Evolutionary conservation across 805 yeast genomes (phyloP).

Genomic region (Teunomyces gatunensis): DNA sequence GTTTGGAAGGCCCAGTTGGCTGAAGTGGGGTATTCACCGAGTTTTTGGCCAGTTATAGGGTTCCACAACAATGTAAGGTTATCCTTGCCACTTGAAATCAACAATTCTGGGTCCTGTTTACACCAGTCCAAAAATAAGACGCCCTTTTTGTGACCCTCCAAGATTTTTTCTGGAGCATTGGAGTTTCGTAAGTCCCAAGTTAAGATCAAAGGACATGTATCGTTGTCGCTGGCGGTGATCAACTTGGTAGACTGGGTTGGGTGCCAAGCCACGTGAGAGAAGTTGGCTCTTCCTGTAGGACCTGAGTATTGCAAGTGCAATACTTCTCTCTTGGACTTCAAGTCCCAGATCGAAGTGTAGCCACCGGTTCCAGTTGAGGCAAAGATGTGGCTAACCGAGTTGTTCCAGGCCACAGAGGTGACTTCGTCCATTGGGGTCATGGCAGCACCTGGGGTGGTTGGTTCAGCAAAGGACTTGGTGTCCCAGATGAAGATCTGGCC

Average conservation of each 20-base stretch:
- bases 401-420: slow-evolving; percentile 85
- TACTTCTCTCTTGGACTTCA: slow-evolving; percentile 83
- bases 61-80: slow-evolving; percentile 89
- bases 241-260: slow-evolving; percentile 84
- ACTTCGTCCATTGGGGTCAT: slow-evolving; percentile 81
- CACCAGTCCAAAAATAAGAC: slow-evolving; percentile 94
- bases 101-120: slow-evolving; percentile 67
- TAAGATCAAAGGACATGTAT: slow-evolving; percentile 72
- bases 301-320: slow-evolving; percentile 75
- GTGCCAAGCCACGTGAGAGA: slow-evolving; percentile 91
- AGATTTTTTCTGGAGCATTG: slow-evolving; percentile 76
- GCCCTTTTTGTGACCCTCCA: slow-evolving; percentile 84
- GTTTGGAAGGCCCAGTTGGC: slow-evolving; percentile 94
- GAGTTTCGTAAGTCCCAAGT: slow-evolving; percentile 96
- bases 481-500: slow-evolving; percentile 94
- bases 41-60: slow-evolving; percentile 65
- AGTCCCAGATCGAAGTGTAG: slow-evolving; percentile 90
- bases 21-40: slow-evolving; percentile 87
- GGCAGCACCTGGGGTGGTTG: slow-evolving; percentile 71
- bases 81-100: slow-evolving; percentile 91
- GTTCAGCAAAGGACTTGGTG: slow-evolving; percentile 56
- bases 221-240: slow-evolving; percentile 83
- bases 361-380: slow-evolving; percentile 88
- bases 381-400: slow-evolving; percentile 75
- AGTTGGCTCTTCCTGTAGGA: slow-evolving; percentile 56